Evolutionary conservation across 192 early-diverging fungal genomes (phyloP).

Genomic region (Spizellomyces sp.): DNA sequence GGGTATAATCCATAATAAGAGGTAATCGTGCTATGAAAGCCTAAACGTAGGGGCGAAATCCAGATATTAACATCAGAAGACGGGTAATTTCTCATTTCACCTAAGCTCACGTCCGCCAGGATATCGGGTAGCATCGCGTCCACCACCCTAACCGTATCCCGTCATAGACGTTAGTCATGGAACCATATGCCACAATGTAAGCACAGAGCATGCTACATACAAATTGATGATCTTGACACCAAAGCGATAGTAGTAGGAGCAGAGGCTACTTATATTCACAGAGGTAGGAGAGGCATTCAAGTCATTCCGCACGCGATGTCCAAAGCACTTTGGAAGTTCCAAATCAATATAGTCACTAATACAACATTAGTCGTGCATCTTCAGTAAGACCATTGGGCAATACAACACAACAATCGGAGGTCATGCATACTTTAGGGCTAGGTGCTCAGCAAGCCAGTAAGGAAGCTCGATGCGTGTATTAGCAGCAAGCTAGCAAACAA

Average conservation of each 20-base stretch:
- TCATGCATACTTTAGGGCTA: constrained; percentile 36
- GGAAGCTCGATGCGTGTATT: constrained; percentile 44
- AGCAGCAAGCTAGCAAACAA: constrained; percentile 35
- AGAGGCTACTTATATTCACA: constrained; percentile 41
- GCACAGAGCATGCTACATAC: constrained; percentile 26
- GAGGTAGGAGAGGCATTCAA: constrained; percentile 39
- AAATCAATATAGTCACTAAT: constrained; percentile 39
- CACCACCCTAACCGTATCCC: background rate
- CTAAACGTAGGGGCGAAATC: constrained; percentile 7
- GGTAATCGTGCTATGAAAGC: constrained; percentile 37
- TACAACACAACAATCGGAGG: background rate
- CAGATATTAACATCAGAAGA: background rate
- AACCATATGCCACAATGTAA: background rate
- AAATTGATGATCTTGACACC: constrained; percentile 45
- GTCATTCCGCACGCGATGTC: constrained; percentile 40
- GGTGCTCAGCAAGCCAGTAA: constrained; percentile 43
- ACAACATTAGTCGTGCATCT: too few species aligned
- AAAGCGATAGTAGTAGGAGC: constrained; percentile 48
- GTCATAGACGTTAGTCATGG: background rate
- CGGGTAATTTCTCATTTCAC: background rate
- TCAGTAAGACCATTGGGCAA: background rate
- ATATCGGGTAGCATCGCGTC: constrained; percentile 11
- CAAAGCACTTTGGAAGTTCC: constrained; percentile 45
- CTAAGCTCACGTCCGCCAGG: constrained; percentile 20
- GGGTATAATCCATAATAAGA: constrained; percentile 44